Base-by-base conservation (phyloP, 2,329 filamentous ascomycete genomes). In the Cadophora sp. region DNA sequence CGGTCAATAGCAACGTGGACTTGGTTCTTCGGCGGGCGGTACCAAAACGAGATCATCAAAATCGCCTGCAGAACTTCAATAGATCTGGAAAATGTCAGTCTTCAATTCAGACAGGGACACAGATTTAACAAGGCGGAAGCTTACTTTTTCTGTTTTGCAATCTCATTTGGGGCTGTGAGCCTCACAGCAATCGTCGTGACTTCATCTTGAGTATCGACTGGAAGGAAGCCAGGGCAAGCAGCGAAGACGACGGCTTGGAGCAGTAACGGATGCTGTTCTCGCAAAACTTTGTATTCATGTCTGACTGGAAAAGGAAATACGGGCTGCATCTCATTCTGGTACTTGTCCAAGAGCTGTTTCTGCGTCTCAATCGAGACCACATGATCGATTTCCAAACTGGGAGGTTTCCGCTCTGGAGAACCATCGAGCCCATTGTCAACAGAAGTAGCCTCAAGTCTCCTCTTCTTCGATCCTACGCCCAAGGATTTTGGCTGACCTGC, bases 201-300 rank as follows among this genome's bases (percentile, higher is more conserved):
- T 30, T 36, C 33, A n/a, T 59, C 60, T 51, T 66, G 65, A 1
- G n/a, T 33, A 8, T 63, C 60, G 1, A 24, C 14, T 3, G 51
- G 30, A 36, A 66, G 27, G 18, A 60, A 16, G 4, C 65, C 60
- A 1, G 43, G 48, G 30, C 59, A 45, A 33, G 55, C 65, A 18
- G 60, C 65, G n/a, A 66, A 60, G 13, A 66, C 55, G 7, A 66
- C 16, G 14, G 43, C 65, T 47, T 63, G 65, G 13, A 66, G 47
- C 45, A 66, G 24, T 3, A 63, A 11, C 16, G 65, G 65, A 48
- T 53, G 22, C 22, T 63, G 33, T 22, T 55, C 33, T 18, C 60
- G 43, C 47, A 66, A 24, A n/a, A 20, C n/a, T 8, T 66, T 33
- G 24, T 66, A 66, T 8, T 20, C n/a, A 24, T 47, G 39, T 7